Evolutionary conservation across 2,329 filamentous ascomycete genomes (phyloP).

Genomic region (Diaporthe aspalathi): DNA sequence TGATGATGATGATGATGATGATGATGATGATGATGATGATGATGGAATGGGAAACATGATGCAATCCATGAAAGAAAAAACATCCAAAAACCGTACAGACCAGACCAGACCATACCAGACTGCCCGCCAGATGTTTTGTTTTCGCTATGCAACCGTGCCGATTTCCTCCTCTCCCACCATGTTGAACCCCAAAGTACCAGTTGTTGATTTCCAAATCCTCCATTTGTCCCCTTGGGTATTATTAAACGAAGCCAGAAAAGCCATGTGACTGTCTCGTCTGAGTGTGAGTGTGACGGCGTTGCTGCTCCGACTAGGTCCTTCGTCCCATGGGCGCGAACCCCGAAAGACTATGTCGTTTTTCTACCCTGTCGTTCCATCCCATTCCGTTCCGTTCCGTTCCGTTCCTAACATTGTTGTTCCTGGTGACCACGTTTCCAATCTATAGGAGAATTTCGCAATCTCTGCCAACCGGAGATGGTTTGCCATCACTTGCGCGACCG

Average conservation of each 20-base stretch:
- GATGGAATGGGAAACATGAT: constrained; percentile 14
- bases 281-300: neutral
- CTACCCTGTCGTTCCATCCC: constrained; percentile 9
- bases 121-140: constrained; percentile 31
- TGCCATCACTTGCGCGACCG: neutral
- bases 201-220: constrained; percentile 16
- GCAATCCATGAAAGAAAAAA: constrained; percentile 13
- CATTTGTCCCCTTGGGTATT: constrained; percentile 25
- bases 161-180: constrained; percentile 26
- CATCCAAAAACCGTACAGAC: constrained; percentile 13
- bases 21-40: constrained; percentile 24
- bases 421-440: neutral
- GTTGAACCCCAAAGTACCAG: constrained; percentile 12
- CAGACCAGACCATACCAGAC: constrained; percentile 12
- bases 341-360: constrained; percentile 12
- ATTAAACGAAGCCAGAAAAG: constrained; percentile 17
- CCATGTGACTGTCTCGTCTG: neutral
- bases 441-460: neutral
- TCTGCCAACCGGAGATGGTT: neutral
- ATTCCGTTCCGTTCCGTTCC: neutral
- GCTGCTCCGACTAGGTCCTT: constrained; percentile 8
- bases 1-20: no score
- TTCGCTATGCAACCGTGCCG: constrained; percentile 38
- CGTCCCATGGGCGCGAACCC: constrained; percentile 18
- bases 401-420: neutral